Conservation (phyloP, 2,329 filamentous ascomycete genomes). For the Zalaria obscura region DNA sequence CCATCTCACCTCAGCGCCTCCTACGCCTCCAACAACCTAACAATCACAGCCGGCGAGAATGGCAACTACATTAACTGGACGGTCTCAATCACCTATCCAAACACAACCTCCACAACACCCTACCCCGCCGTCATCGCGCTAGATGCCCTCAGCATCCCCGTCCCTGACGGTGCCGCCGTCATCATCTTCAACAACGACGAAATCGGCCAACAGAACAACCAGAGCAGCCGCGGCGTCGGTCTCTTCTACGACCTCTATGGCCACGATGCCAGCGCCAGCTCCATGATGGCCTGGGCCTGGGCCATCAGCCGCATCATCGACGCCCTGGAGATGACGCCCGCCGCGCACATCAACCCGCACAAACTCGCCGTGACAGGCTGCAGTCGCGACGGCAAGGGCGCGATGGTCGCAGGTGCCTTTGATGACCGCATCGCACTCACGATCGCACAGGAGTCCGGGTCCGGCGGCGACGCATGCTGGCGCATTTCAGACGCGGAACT, state of each 20-base stretch:
- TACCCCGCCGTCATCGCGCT: slow-evolving; percentile 45
- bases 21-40: slow-evolving; percentile 17
- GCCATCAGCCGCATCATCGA: slow-evolving; percentile 47
- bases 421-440: slow-evolving; percentile 45
- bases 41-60: slow-evolving; percentile 19
- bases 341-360: slow-evolving; percentile 28
- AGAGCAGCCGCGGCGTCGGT: slow-evolving; percentile 38
- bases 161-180: slow-evolving; percentile 39
- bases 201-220: slow-evolving; percentile 35
- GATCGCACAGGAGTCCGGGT: slow-evolving; percentile 46
- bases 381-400: slow-evolving; percentile 51
- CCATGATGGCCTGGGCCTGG: slow-evolving; percentile 50
- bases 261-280: slow-evolving; percentile 39
- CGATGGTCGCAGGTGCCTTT: slow-evolving; percentile 46
- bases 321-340: slow-evolving; percentile 36
- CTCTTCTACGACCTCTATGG: slow-evolving; percentile 48
- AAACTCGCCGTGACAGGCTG: slow-evolving; percentile 44
- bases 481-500: slow-evolving; percentile 22
- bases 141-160: slow-evolving; percentile 40
- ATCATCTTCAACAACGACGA: slow-evolving; percentile 47
- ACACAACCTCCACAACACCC: slow-evolving; percentile 28
- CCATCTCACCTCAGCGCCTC: slow-evolving; percentile 19
- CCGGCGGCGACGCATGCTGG: slow-evolving; percentile 22
- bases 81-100: slow-evolving; percentile 21
- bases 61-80: slow-evolving; percentile 23